These are phyloP conservation scores for Hypoxylon fragiforme DNA, from an alignment of 495 filamentous ascomycete species.

Conservation along the genomic window DNA sequence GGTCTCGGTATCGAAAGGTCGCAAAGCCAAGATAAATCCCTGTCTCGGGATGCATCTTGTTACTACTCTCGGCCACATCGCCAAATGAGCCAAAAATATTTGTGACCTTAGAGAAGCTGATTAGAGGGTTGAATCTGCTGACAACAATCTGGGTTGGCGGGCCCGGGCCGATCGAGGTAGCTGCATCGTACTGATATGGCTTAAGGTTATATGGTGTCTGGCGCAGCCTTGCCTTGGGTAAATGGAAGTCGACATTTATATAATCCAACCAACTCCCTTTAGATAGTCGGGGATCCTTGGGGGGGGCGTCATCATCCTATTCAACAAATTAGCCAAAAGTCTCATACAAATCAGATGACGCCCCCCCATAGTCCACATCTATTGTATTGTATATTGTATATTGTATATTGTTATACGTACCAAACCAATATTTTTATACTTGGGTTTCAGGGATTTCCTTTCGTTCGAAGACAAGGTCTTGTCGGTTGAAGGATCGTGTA, in stretches of 20 bases:
- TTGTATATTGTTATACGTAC: constrained; percentile 65
- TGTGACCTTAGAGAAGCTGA: constrained; percentile 74
- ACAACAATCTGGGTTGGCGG: constrained; percentile 89
- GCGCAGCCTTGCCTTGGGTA: constrained; percentile 73
- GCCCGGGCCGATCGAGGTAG: constrained; percentile 82
- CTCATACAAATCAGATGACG: constrained; percentile 58
- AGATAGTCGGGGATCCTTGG: constrained; percentile 75
- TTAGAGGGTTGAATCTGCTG: constrained; percentile 89
- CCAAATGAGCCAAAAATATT: constrained; percentile 84
- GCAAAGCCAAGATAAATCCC: constrained; percentile 92
- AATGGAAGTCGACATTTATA: constrained; percentile 66
- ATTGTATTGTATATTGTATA: too few relatives aligned
- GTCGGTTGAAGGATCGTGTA: constrained; percentile 76
- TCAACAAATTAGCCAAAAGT: constrained; percentile 55
- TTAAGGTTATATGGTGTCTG: constrained; percentile 75
- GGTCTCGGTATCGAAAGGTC: constrained; percentile 84
- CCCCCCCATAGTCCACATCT: constrained; percentile 44
- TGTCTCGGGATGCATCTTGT: constrained; percentile 88
- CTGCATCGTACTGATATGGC: constrained; percentile 75
- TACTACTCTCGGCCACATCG: constrained; percentile 83
- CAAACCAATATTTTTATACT: constrained; percentile 72
- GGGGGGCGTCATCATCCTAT: constrained; percentile 67
- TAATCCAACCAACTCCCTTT: constrained; percentile 60
- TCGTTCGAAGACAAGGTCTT: constrained; percentile 51
- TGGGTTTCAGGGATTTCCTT: constrained; percentile 66